A percentile compares a stretch with the other conserved stretches of the same genome.
phyloP scores from a whole-genome alignment of 805 yeast genomes.

The Candida rishiriensis region DNA sequence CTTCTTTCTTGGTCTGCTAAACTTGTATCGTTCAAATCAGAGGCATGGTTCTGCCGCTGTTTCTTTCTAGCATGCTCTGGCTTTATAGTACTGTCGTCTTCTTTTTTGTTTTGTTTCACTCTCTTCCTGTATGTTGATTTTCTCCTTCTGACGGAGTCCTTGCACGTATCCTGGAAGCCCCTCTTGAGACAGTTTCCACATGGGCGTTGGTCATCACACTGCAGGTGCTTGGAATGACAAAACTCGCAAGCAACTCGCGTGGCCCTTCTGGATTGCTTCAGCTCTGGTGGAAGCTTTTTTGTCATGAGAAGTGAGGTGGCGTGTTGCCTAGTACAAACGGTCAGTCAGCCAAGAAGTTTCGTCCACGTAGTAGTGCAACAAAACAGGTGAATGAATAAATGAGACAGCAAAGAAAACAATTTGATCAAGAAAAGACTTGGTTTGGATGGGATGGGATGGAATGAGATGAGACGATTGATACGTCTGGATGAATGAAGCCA shows the following conservation, averaged over 20 bases:
- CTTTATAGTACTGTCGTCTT: background rate
- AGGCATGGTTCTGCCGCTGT: background rate
- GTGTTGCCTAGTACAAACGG: no score
- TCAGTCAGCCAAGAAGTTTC: no score
- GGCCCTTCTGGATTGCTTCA: slow-evolving; percentile 54
- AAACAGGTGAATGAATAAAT: background rate
- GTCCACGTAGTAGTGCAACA: no score
- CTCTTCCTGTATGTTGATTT: slow-evolving; percentile 12
- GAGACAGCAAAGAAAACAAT: background rate
- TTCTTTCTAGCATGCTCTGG: background rate
- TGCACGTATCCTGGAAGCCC: slow-evolving; percentile 47
- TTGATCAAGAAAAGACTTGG: background rate
- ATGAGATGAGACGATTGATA: background rate
- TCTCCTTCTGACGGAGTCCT: slow-evolving; percentile 51
- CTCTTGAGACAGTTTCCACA: slow-evolving; percentile 68
- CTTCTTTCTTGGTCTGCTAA: no score
- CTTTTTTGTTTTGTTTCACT: background rate
- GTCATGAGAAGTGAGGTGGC: slow-evolving; percentile 43
- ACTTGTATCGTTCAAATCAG: no score
- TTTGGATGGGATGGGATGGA: background rate
- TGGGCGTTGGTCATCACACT: slow-evolving; percentile 66
- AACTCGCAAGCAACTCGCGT: slow-evolving; percentile 66
- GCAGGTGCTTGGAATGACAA: slow-evolving; percentile 70
- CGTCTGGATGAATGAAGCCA: background rate
- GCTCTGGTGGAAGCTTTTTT: slow-evolving; percentile 48